Evolutionary conservation across 257 asterid species (phyloP), one percentile per base, ranked within the genome.

Genomic region (Mitragyna speciosa): DNA sequence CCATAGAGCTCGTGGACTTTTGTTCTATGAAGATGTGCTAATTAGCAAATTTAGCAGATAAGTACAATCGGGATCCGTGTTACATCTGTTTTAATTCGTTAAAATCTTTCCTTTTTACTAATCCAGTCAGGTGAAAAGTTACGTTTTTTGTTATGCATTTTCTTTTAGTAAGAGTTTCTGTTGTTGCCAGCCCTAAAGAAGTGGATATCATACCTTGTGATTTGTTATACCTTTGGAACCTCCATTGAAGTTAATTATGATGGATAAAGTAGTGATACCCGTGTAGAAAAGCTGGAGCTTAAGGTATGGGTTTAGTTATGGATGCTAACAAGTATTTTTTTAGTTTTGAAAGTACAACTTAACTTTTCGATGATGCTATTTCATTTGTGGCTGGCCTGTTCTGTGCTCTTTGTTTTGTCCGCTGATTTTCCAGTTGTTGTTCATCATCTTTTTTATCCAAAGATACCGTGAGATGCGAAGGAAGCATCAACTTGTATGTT

Each of bases 61-160:
- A 90, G 89, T 89, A 86, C 92, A 82, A 79, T 88, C 20, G 88
- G 91, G 90, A 89, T 90, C 88, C 47, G 86, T 85, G 69, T 72
- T 74, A 66, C 52, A 79, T 78, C 63, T 51, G 64, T 33, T 67
- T 80, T 64, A 12, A 80, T 87, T 72, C 82, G 68, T 65, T 79
- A 67, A 77, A 78, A 75, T 84, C 82, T 26, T 26, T 75, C 68
- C 78, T 66, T 65, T 65, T 66, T 64, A 43, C 78, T 76, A 64
- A 70, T 75, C 52, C 36, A 17, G 45, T 51, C 43, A 31, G 48
- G 73, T 72, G 77, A 76, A 81, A 85, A 85, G 89, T 47, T 73
- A 45, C 56, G 11, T 84, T 80, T 80, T 84, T 78, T 80, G 83
- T 79, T 83, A 73, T 81, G 78, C 61, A 28, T 22, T 45, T 64